These are phyloP conservation scores for Mayamaea pseudoterrestris DNA, from an alignment of 108 stramenopile genomes.

Conservation along the genomic window DNA sequence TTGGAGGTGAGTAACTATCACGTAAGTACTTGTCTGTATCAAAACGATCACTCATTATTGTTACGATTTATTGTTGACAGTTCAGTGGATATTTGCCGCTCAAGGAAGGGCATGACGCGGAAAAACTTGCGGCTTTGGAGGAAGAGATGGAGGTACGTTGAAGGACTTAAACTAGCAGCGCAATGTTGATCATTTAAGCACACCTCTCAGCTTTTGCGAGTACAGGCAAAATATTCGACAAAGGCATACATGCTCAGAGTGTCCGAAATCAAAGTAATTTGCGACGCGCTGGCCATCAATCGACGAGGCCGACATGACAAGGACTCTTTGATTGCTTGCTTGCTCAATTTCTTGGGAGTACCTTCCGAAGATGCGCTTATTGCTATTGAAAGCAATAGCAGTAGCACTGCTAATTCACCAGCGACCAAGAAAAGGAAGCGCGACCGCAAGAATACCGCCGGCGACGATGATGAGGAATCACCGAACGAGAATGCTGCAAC, in stretches of 20 bases:
- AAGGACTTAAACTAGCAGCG: background rate
- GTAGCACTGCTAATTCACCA: background rate
- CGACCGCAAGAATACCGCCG: background rate
- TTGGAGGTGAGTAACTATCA: too few species aligned
- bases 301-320: conserved; percentile 20
- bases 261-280: conserved; percentile 19
- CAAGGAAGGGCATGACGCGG: conserved; percentile 14
- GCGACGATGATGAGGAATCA: conserved; percentile 7
- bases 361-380: conserved; percentile 17
- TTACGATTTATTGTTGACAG: too few species aligned
- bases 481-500: conserved; percentile 6
- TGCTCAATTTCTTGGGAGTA: conserved; percentile 29
- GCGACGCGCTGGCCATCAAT: conserved; percentile 25
- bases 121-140: conserved; percentile 18
- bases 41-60: too few species aligned
- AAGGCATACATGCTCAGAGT: conserved; percentile 26
- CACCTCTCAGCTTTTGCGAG: background rate
- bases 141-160: conserved; percentile 29
- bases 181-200: background rate
- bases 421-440: conserved; percentile 6
- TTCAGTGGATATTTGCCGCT: conserved; percentile 34
- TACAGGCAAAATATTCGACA: conserved; percentile 20
- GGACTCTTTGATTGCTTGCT: conserved; percentile 24
- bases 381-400: conserved; percentile 2
- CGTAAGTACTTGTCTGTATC: too few species aligned